Conservation (phyloP, 371 early-diverging fungal genomes). For the Zancudomyces culisetae region DNA sequence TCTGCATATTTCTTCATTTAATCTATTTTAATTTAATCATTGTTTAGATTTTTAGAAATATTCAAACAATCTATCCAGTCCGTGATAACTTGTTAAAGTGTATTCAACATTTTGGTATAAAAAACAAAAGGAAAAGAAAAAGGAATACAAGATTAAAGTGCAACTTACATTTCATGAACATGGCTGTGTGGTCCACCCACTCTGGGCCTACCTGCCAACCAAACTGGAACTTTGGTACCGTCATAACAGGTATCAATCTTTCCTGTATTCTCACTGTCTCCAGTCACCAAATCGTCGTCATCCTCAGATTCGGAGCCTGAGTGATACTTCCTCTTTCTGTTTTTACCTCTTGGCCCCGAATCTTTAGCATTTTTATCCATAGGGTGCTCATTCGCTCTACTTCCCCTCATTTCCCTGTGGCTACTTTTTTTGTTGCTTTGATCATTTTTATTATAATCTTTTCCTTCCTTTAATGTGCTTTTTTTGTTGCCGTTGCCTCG, state of each 20-base stretch:
- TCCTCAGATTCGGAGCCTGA: not conserved
- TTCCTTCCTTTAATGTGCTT: too few species aligned
- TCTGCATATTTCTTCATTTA: constrained; percentile 51
- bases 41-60: not conserved
- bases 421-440: too few species aligned
- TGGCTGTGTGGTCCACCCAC: not conserved
- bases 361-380: too few species aligned
- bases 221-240: not conserved
- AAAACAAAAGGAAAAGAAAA: not conserved
- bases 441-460: too few species aligned
- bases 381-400: too few species aligned
- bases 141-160: not conserved
- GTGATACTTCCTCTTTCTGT: too few species aligned
- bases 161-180: not conserved
- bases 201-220: not conserved
- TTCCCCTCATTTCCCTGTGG: too few species aligned
- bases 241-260: not conserved
- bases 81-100: not conserved
- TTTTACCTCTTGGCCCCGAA: too few species aligned
- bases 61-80: not conserved
- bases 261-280: not conserved
- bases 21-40: constrained; percentile 3
- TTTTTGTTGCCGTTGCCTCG: too few species aligned
- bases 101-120: not conserved
- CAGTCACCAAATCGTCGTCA: not conserved